A percentile compares a stretch with the other conserved stretches of the same genome.
Conservation (phyloP, 2,329 filamentous ascomycete genomes). For the Pezicula carpinea region DNA sequence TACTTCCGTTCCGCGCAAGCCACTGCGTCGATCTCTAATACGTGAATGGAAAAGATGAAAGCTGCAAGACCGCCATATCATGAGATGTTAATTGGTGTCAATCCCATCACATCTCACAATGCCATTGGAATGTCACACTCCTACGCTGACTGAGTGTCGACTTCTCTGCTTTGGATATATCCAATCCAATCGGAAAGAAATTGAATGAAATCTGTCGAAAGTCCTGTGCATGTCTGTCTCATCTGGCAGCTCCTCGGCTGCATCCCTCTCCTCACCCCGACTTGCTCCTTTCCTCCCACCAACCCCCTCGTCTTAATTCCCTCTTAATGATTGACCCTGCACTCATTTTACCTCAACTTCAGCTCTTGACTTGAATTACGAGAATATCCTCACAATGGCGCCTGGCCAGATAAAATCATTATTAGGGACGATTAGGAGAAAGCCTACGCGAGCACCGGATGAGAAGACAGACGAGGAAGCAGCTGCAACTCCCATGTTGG, state of each 20-base stretch:
- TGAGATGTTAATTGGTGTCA: no score
- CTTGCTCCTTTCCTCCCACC: not conserved
- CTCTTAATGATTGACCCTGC: not conserved
- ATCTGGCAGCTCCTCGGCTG: not conserved
- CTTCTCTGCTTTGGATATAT: not conserved
- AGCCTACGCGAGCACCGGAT: conserved; percentile 42
- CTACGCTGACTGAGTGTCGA: not conserved
- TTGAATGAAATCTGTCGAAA: conserved; percentile 2
- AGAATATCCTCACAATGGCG: conserved; percentile 16
- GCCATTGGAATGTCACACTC: not conserved
- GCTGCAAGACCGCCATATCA: no score
- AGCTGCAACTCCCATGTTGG: conserved; percentile 21
- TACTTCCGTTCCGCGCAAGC: no score
- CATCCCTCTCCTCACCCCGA: not conserved
- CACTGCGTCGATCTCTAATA: no score
- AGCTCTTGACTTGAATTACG: not conserved
- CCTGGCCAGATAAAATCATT: conserved; percentile 34
- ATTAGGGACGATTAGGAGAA: conserved; percentile 39
- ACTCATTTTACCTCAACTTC: not conserved
- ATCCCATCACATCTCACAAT: no score
- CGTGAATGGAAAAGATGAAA: no score
- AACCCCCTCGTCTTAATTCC: not conserved
- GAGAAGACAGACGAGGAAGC: conserved; percentile 37
- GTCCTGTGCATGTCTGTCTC: not conserved
- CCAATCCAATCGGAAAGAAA: conserved; percentile 5